Conservation (phyloP, 305 asterid genomes). For the Fraxinus ornus region DNA sequence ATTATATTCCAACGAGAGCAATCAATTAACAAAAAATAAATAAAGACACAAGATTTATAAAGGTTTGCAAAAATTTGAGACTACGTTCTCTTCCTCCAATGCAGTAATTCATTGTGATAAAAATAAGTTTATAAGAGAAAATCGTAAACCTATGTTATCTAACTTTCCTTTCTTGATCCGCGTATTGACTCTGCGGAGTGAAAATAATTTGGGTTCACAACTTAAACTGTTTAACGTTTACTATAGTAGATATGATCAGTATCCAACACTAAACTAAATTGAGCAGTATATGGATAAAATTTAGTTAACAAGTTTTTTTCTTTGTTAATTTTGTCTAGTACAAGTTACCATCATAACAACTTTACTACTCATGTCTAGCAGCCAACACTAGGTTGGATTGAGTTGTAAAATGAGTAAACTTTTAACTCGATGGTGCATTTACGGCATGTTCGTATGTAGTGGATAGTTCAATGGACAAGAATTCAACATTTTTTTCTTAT, state of each 20-base stretch:
- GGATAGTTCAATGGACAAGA: not conserved
- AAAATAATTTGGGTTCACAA: not conserved
- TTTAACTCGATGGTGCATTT: not conserved
- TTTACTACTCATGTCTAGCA: not conserved
- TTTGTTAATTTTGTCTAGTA: not conserved
- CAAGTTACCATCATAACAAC: not conserved
- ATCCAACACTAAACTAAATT: not conserved
- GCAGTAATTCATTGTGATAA: too few relatives aligned
- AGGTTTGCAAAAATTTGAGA: not conserved
- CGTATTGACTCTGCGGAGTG: rapidly evolving
- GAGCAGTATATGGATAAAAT: not conserved
- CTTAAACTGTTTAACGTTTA: too few relatives aligned
- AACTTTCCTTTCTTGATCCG: not conserved
- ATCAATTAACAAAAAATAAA: too few relatives aligned
- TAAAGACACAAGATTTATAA: too few relatives aligned
- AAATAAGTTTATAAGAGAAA: too few relatives aligned
- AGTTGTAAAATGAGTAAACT: not conserved
- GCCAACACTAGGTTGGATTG: not conserved
- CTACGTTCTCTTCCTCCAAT: rapidly evolving
- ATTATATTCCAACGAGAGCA: too few relatives aligned
- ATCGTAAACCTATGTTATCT: too few relatives aligned
- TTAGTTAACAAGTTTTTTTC: not conserved
- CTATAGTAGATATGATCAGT: not conserved
- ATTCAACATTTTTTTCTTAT: not conserved
- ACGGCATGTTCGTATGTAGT: not conserved